Base-by-base conservation (phyloP, 805 yeast species). In the Maudiozyma barnettii region DNA sequence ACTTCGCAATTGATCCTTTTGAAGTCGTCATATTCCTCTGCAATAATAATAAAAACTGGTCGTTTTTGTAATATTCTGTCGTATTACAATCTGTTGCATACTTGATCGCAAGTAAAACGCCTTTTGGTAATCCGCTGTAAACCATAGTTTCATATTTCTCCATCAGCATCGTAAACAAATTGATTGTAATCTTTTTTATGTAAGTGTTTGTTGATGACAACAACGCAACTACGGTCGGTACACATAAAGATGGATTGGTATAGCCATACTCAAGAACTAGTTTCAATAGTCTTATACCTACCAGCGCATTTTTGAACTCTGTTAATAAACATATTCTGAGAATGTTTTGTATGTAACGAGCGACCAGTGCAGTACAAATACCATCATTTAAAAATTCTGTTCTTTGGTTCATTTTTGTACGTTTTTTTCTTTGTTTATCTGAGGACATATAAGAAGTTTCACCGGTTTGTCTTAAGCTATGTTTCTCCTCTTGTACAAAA, bases 71-170 rank as follows among this genome's bases (percentile, higher is more conserved):
- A 40, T 45, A 57, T 7, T 23, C n/a, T 39, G 35, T 2, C 5
- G 20, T 0, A 37, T 48, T 16, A 48, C 44, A 18, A 51, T 21
- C 13, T 38, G 23, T 50, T 1, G 57, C 49, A 57, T 78, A 81
- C 0, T 62, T 56, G 2, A 75, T 72, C 0, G 88, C 85, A 21
- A 70, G 50, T 45, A 65, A 74, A 6, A 86, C 57, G 0, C 91
- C 93, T 48, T 80, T 84, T 2, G 72, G 61, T 52, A 85, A 79
- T 45, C 79, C 73, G 6, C 80, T 65, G 43, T 83, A 90, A 20
- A 85, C 75, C 57, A 88, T 70, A 1, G 87, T 76, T 58, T 84
- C 91, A 57, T 84, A 79, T 50, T 80, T 82, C 19, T 76, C 81
- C 54, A 75, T 78, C 3, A 87, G 55, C 8, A 73, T 77, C 19